Evolutionary conservation across 2,329 filamentous ascomycete genomes (phyloP).

Genomic region (Diaporthe ampelina): DNA sequence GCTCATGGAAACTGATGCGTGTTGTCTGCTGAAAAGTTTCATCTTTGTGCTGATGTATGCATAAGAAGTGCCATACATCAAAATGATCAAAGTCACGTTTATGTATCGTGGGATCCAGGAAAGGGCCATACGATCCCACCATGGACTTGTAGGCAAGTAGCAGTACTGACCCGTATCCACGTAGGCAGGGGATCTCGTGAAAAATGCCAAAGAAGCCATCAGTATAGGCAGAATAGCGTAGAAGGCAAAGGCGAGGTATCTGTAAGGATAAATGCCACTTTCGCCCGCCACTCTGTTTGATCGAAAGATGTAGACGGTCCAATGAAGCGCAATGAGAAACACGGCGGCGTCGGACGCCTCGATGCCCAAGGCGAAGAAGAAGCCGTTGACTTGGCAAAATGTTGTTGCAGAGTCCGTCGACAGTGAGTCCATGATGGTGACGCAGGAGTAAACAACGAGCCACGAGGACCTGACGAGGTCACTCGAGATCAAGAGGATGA

Average conservation of each 20-base stretch:
- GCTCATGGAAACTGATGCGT: conserved; percentile 38
- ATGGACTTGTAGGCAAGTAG: conserved; percentile 74
- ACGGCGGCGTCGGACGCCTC: conserved; percentile 80
- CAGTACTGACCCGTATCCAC: conserved; percentile 77
- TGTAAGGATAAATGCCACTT: conserved; percentile 77
- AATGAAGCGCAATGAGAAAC: conserved; percentile 80
- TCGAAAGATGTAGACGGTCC: conserved; percentile 78
- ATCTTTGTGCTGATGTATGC: conserved; percentile 69
- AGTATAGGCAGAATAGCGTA: conserved; percentile 72
- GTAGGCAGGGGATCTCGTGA: conserved; percentile 68
- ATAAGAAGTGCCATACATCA: conserved; percentile 79
- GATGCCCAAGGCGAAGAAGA: conserved; percentile 75
- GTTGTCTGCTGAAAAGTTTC: conserved; percentile 53
- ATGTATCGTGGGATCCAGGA: conserved; percentile 82
- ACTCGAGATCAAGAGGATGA: conserved; percentile 80
- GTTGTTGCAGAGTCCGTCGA: conserved; percentile 62
- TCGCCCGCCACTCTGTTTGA: conserved; percentile 66
- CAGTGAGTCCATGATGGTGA: conserved; percentile 65
- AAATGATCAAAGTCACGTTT: conserved; percentile 74
- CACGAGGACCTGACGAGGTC: conserved; percentile 79
- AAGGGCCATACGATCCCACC: conserved; percentile 78
- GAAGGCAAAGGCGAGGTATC: conserved; percentile 69
- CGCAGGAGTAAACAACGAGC: conserved; percentile 75
- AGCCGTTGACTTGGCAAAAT: conserved; percentile 79
- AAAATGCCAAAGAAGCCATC: conserved; percentile 74